Base-by-base conservation (phyloP, 352 stramenopile species). In the Phytopythium vexans region DNA sequence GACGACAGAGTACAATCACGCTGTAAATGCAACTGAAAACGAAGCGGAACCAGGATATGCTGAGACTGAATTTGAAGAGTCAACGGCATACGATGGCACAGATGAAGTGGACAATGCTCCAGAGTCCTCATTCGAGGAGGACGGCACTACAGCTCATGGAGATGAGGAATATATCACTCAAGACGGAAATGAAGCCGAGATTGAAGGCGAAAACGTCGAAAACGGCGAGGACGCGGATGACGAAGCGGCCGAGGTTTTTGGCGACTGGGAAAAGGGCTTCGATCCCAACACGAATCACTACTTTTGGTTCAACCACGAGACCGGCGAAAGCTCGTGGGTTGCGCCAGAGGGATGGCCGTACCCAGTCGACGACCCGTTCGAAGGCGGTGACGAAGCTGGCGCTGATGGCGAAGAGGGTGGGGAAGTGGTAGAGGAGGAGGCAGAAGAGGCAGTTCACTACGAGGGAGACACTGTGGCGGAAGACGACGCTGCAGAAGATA, bases 271-370 rank as follows among this genome's bases (percentile, higher is more conserved):
- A 51, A 90, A 92, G 67, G 82, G 84, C 10, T 92, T 92, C 35
- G 84, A 94, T 38, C 72, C 79, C 8, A 84, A 60, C 48, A 81
- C 80, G 4, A 91, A 92, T 27, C 84, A 94, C 58, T 89, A 92
- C 58, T 95, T 92, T 48, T 95, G 86, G 86, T 95, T 94, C 68
- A 94, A 95, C 60, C 78, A 94, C 53, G 70, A 48, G 4, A 89
- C 78, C 3, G 81, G 74, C 11, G 84, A 92, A 53, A 92, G 84
- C 34, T 79, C 81, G 27, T 95, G 84, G 82, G 88, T 72, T 11
- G 64, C 79, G 14, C 82, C 84, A 0, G 82, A 92, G 21, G 77
- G 77, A 27, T 94, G 85, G 84, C 82, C 84, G 32, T 82, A 76
- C 52, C 69, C 81, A 49, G 47, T 92, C 12, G 84, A 89, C 48